phyloP scores from a whole-genome alignment of 2,329 filamentous ascomycete genomes.

The Fusarium hainanense region DNA sequence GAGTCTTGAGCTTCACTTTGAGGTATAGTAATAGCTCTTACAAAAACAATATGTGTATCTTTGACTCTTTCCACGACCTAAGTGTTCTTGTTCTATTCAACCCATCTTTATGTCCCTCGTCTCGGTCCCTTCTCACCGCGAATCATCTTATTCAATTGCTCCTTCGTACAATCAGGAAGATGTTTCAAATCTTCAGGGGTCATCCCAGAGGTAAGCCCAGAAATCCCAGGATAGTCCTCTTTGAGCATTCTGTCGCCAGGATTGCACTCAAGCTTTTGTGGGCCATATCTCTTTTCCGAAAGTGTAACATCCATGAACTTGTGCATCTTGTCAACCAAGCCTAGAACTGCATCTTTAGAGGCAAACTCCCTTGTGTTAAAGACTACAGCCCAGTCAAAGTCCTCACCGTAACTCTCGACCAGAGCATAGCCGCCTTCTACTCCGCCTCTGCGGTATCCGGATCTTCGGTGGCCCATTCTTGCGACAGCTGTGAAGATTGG shows the following conservation, averaged over 20 bases:
- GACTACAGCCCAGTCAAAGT: conserved; percentile 26
- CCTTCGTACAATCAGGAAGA: not conserved
- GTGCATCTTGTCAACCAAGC: not conserved
- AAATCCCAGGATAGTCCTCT: not conserved
- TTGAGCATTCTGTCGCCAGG: not conserved
- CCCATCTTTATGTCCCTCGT: not conserved
- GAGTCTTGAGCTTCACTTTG: not conserved
- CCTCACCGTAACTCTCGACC: not conserved
- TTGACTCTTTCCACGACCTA: not conserved
- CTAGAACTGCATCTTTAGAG: conserved; percentile 11
- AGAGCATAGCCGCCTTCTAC: conserved; percentile 16
- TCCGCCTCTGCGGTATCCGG: conserved; percentile 8
- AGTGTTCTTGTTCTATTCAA: not conserved
- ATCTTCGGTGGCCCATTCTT: conserved; percentile 4
- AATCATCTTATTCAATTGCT: not conserved
- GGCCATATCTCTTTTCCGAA: not conserved
- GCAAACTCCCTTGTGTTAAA: conserved; percentile 32
- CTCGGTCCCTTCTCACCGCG: not conserved
- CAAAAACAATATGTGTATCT: not conserved
- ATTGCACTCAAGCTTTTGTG: not conserved
- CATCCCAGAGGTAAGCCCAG: not conserved
- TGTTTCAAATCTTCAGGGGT: not conserved
- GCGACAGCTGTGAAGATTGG: conserved; percentile 3
- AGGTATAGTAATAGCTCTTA: not conserved
- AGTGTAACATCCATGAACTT: not conserved